phyloP scores from a whole-genome alignment of 352 stramenopile species.

The Phytophthora kernoviae region DNA sequence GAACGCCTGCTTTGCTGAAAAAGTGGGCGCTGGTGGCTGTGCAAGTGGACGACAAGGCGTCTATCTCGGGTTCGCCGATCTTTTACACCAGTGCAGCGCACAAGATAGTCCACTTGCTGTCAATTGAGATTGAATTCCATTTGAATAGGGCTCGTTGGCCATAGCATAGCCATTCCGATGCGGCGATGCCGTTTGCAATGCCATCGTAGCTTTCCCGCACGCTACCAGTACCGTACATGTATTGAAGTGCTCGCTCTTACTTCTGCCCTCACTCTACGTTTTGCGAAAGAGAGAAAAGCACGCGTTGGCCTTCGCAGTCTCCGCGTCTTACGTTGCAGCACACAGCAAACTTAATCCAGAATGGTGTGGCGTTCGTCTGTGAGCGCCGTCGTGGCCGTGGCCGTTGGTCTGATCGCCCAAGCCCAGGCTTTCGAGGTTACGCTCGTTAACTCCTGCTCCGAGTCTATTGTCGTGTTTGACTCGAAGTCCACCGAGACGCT shows the following conservation, averaged over 20 bases:
- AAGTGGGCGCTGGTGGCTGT: neutral
- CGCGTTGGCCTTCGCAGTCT: slow-evolving; percentile 19
- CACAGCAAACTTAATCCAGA: slow-evolving; percentile 1
- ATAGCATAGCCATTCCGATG: slow-evolving; percentile 17
- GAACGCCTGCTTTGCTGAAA: neutral
- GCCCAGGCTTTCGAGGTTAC: slow-evolving; percentile 44
- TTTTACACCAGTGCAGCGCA: slow-evolving; percentile 11
- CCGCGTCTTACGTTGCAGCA: slow-evolving; percentile 27
- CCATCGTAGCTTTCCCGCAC: slow-evolving; percentile 12
- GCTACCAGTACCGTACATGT: too few relatives aligned
- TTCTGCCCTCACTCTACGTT: slow-evolving; percentile 32
- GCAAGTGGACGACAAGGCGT: slow-evolving; percentile 20
- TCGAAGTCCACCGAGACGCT: slow-evolving; percentile 41
- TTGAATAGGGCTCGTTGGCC: neutral
- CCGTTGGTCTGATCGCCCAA: slow-evolving; percentile 28
- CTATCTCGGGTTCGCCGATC: slow-evolving; percentile 22
- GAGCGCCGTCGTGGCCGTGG: slow-evolving; percentile 28
- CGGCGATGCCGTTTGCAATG: slow-evolving; percentile 17
- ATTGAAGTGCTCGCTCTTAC: too few relatives aligned
- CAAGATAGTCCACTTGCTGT: slow-evolving; percentile 14
- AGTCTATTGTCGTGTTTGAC: slow-evolving; percentile 58
- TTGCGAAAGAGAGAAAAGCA: slow-evolving; percentile 34
- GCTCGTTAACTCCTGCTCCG: slow-evolving; percentile 55
- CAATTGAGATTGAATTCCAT: too few relatives aligned
- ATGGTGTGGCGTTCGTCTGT: slow-evolving; percentile 39